Evolutionary conservation across 371 early-diverging fungal species (phyloP).

Genomic region (Rhizomucor pusillus): DNA sequence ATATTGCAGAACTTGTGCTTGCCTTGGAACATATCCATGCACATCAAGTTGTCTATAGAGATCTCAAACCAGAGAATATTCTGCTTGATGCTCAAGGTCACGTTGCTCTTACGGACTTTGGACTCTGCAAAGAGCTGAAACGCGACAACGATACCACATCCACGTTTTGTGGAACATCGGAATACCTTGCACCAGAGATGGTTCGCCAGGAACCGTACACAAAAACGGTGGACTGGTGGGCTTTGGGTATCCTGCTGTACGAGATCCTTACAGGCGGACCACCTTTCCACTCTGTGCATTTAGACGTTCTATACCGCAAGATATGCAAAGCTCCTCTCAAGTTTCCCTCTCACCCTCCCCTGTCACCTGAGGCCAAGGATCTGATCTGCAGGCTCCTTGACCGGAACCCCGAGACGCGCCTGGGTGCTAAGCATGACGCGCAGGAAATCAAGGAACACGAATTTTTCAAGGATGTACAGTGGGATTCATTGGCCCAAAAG

Average conservation of each 20-base stretch:
- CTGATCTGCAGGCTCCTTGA: slow-evolving; percentile 70
- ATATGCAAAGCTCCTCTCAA: slow-evolving; percentile 58
- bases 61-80: slow-evolving; percentile 68
- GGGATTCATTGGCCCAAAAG: slow-evolving; percentile 60
- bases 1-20: slow-evolving; percentile 70
- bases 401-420: slow-evolving; percentile 67
- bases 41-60: slow-evolving; percentile 65
- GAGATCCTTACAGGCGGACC: slow-evolving; percentile 87
- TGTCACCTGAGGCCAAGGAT: slow-evolving; percentile 65
- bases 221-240: slow-evolving; percentile 93
- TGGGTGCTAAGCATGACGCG: slow-evolving; percentile 29
- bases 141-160: slow-evolving; percentile 41
- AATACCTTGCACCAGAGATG: slow-evolving; percentile 95
- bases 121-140: slow-evolving; percentile 71
- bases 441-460: slow-evolving; percentile 70
- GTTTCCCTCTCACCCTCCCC: slow-evolving; percentile 15
- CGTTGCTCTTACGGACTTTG: slow-evolving; percentile 79
- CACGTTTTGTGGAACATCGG: slow-evolving; percentile 94
- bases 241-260: slow-evolving; percentile 96
- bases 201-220: slow-evolving; percentile 79
- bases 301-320: slow-evolving; percentile 81
- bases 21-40: slow-evolving; percentile 73
- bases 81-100: slow-evolving; percentile 70
- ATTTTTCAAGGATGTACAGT: slow-evolving; percentile 75
- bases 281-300: slow-evolving; percentile 83